Conservation (phyloP, 257 asterid genomes). For the Solanum bulbocastanum region DNA sequence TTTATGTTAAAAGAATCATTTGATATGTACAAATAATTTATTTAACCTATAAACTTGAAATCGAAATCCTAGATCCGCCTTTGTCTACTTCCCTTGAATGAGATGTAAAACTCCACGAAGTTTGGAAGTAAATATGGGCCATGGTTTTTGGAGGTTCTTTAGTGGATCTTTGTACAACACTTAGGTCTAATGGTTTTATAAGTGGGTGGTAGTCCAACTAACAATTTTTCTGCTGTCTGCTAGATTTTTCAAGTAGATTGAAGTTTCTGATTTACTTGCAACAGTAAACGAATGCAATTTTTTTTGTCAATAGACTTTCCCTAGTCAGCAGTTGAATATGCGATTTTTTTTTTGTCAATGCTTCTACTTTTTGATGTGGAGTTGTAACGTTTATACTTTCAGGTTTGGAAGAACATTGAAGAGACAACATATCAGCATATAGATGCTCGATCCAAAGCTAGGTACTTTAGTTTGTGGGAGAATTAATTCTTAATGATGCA, state of each 20-base stretch:
- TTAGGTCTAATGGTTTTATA: neutral
- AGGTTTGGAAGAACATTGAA: constrained; percentile 36
- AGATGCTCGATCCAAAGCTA: constrained; percentile 45
- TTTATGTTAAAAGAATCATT: neutral
- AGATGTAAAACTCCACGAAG: neutral
- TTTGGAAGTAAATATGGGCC: neutral
- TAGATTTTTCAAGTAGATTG: neutral
- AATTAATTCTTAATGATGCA: neutral
- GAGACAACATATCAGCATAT: constrained; percentile 34
- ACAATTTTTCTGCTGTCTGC: neutral
- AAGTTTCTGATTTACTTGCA: neutral
- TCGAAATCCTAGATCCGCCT: neutral
- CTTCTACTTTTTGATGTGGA: neutral
- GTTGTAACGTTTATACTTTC: constrained; percentile 1
- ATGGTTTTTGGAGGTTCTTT: neutral
- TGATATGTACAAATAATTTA: neutral
- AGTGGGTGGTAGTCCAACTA: neutral
- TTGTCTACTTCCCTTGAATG: neutral
- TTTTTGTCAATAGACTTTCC: neutral
- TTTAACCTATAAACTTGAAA: neutral
- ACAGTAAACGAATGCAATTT: neutral
- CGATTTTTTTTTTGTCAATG: neutral
- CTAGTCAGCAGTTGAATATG: neutral
- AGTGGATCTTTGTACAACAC: neutral
- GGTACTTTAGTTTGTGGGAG: constrained; percentile 15